Evolutionary conservation across 805 yeast genomes (phyloP).

Genomic region (Ogataea parapolymorpha): DNA sequence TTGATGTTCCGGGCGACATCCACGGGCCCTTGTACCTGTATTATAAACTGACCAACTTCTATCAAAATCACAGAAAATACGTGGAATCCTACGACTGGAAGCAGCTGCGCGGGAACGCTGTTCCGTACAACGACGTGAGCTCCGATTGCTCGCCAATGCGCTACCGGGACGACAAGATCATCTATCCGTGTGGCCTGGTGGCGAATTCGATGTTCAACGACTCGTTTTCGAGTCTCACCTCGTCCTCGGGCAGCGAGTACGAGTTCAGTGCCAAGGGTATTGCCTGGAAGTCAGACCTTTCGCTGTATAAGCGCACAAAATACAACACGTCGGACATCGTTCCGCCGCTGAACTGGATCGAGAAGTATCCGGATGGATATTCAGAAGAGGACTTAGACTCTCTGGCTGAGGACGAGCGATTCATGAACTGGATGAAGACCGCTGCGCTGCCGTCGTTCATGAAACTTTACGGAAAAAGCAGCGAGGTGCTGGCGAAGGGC

Average conservation of each 20-base stretch:
- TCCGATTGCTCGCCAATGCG: conserved; percentile 53
- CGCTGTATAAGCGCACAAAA: conserved; percentile 66
- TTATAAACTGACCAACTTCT: conserved; percentile 85
- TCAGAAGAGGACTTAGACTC: conserved; percentile 78
- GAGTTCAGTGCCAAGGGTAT: conserved; percentile 55
- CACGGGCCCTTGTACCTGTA: conserved; percentile 71
- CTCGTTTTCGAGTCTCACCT: conserved; percentile 50
- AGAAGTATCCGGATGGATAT: conserved; percentile 81
- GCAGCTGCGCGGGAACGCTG: conserved; percentile 78
- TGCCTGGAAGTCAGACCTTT: conserved; percentile 80
- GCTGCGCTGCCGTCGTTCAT: conserved; percentile 89
- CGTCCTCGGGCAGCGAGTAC: conserved; percentile 35
- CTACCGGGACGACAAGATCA: conserved; percentile 36
- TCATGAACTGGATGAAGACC: conserved; percentile 98
- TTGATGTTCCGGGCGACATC: conserved; percentile 68
- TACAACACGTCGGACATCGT: conserved; percentile 69
- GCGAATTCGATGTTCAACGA: conserved; percentile 94
- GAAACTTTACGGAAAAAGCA: conserved; percentile 77
- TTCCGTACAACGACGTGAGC: conserved; percentile 46
- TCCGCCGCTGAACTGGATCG: conserved; percentile 93
- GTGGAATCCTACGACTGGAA: conserved; percentile 79
- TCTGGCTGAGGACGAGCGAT: conserved; percentile 69
- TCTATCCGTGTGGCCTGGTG: conserved; percentile 92
- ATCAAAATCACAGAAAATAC: conserved; percentile 91
- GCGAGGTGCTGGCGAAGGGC: conserved; percentile 56